These are phyloP conservation scores for Stenogyne calaminthoides DNA, from an alignment of 305 asterid species.

Conservation along the genomic window DNA sequence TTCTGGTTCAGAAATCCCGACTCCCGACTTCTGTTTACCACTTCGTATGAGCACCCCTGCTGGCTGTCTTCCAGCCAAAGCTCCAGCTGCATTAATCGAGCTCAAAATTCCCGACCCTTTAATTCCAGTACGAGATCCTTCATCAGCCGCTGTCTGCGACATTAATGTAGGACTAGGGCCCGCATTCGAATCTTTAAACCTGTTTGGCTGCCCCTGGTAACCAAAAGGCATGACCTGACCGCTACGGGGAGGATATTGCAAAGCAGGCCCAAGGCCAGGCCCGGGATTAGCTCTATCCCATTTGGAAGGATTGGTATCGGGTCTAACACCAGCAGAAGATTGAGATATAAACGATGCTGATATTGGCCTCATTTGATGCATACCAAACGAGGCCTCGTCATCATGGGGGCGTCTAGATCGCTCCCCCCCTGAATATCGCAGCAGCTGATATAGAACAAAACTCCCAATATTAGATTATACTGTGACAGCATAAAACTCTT, in stretches of 20 bases:
- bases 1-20: constrained; percentile 63
- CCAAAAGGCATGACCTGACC: constrained; percentile 66
- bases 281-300: constrained; percentile 49
- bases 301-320: constrained; percentile 53
- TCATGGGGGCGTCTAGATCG: constrained; percentile 51
- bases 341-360: constrained; percentile 58
- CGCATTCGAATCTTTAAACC: constrained; percentile 64
- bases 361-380: constrained; percentile 63
- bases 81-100: constrained; percentile 57
- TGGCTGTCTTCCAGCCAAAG: constrained; percentile 57
- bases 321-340: constrained; percentile 55
- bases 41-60: constrained; percentile 66
- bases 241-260: constrained; percentile 75
- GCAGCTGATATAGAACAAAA: constrained; percentile 64
- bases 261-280: constrained; percentile 47
- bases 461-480: constrained; percentile 37
- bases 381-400: constrained; percentile 56
- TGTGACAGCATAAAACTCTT: constrained; percentile 8
- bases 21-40: constrained; percentile 55
- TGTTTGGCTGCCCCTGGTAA: constrained; percentile 56
- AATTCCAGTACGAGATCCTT: constrained; percentile 95
- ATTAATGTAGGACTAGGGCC: constrained; percentile 53
- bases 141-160: constrained; percentile 93
- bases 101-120: constrained; percentile 79
- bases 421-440: constrained; percentile 73